Conservation (phyloP, 495 filamentous ascomycete species). For the Penicillium tannophilum region DNA sequence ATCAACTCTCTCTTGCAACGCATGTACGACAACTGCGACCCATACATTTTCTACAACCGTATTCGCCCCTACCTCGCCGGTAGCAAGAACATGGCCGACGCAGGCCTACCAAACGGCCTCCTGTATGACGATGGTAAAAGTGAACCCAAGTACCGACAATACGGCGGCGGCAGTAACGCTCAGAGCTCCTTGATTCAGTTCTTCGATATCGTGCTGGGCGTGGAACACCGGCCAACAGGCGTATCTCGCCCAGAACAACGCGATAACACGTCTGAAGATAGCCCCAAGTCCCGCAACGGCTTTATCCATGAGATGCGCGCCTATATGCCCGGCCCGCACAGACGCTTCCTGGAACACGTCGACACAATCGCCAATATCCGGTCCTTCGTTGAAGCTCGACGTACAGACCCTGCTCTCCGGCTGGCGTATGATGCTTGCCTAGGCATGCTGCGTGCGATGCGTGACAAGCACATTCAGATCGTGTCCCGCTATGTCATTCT, state of each 20-base stretch:
- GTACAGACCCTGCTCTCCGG: slow-evolving; percentile 62
- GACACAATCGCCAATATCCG: slow-evolving; percentile 83
- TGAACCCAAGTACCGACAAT: slow-evolving; percentile 69
- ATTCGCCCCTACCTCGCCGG: slow-evolving; percentile 95
- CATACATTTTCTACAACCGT: slow-evolving; percentile 88
- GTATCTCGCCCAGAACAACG: slow-evolving; percentile 49
- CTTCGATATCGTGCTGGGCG: slow-evolving; percentile 87
- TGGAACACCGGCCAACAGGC: slow-evolving; percentile 91
- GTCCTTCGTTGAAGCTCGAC: slow-evolving; percentile 71
- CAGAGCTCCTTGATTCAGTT: slow-evolving; percentile 95
- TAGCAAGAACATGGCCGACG: slow-evolving; percentile 94
- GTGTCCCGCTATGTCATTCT: slow-evolving; percentile 95
- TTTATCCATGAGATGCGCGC: slow-evolving; percentile 96
- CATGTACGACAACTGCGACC: slow-evolving; percentile 93
- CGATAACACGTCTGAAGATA: slow-evolving; percentile 15
- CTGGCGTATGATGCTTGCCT: slow-evolving; percentile 90
- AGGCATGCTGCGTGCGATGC: slow-evolving; percentile 83
- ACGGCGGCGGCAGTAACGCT: slow-evolving; percentile 89
- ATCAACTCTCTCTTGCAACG: slow-evolving; percentile 71
- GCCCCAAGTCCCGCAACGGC: slow-evolving; percentile 60
- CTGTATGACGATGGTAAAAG: slow-evolving; percentile 79
- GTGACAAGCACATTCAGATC: slow-evolving; percentile 95
- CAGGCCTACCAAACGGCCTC: slow-evolving; percentile 83
- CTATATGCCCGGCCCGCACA: slow-evolving; percentile 95
- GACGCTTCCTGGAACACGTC: slow-evolving; percentile 83